Base-by-base conservation (phyloP, 129 eudicot species). In the Tagetes erecta region DNA sequence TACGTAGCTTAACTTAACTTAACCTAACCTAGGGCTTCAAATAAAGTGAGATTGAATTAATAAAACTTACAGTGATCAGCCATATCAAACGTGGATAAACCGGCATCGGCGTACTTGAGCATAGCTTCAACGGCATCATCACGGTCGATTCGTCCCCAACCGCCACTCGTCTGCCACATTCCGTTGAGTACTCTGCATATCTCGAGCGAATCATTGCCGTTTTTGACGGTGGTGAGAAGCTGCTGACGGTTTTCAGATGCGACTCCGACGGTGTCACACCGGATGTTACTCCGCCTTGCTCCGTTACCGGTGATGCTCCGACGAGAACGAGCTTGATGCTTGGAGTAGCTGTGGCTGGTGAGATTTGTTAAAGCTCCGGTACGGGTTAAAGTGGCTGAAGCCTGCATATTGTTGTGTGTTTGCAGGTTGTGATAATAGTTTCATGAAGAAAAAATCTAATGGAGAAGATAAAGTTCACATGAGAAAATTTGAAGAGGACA, bases 161-260 rank as follows among this genome's bases (percentile, higher is more conserved):
- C 97, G 37, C 99, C 99, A 74, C 99, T 94, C n/a, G 99, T 94
- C 77, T 94, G 99, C 99, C 99, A 94, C 99, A 94, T 94, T 6
- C 99, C 97, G 37, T 94, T 94, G 8, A 94, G 85, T 20, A 94
- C 96, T 80, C 97, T 76, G 85, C 99, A 90, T 77, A 94, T 90
- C 52, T 90, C 88, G 72, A 94, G 68, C 5, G 96, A 88, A 85
- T 94, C 97, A 38, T 88, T 75, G 3, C 99, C 99, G 71, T 94
- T 86, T 73, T 80, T 85, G 47, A 94, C 82, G 31, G 74, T 81
- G 34, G 74, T 81, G 20, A 85, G 83, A 35, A 58, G 78, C 64
- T 78, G 82, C 44, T 75, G 75, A 49, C 84, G 85, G 53, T 76
- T 80, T 64, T 76, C 84, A 70, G 88, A 77, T 50, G 79, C 78